These are phyloP conservation scores for Nymphaea colorata DNA, from an alignment of 164 flowering plant species.

Conservation along the genomic window DNA sequence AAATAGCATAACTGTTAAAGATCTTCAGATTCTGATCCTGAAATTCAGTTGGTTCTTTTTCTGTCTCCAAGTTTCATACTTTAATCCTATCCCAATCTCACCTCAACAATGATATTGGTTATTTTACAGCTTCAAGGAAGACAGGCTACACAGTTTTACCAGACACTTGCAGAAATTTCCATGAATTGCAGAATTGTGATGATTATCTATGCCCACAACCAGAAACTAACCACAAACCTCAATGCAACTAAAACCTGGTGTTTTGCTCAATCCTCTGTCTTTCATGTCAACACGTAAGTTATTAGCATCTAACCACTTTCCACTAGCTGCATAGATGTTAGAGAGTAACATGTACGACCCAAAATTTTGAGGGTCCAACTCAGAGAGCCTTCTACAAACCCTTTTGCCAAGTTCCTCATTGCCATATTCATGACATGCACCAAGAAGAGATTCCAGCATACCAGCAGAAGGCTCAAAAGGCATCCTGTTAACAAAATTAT, in stretches of 20 bases:
- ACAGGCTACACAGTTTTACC: too few species aligned
- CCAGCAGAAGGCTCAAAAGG: slow-evolving; percentile 22
- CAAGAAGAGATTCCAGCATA: slow-evolving; percentile 37
- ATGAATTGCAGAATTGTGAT: too few species aligned
- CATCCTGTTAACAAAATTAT: slow-evolving; percentile 24
- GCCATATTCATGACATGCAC: slow-evolving; percentile 42
- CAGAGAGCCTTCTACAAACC: slow-evolving; percentile 18
- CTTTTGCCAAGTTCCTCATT: slow-evolving; percentile 31
- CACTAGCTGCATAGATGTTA: slow-evolving; percentile 33
- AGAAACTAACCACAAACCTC: slow-evolving; percentile 4
- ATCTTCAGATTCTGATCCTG: too few species aligned
- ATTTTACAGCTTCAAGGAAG: too few species aligned
- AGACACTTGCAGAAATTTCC: too few species aligned
- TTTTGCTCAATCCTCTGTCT: slow-evolving; percentile 18
- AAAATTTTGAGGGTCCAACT: slow-evolving; percentile 24
- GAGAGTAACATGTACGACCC: slow-evolving; percentile 30
- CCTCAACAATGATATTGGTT: too few species aligned
- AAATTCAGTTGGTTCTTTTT: too few species aligned
- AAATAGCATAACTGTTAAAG: too few species aligned
- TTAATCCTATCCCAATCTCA: too few species aligned
- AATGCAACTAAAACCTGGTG: slow-evolving; percentile 24
- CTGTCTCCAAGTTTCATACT: too few species aligned
- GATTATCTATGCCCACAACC: too few species aligned
- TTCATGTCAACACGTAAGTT: slow-evolving; percentile 24
- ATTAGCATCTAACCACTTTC: slow-evolving; percentile 28